Evolutionary conservation across 208 protist genomes (phyloP), one percentile per base, ranked within the genome.

Genomic region (Leishmania tropica): DNA sequence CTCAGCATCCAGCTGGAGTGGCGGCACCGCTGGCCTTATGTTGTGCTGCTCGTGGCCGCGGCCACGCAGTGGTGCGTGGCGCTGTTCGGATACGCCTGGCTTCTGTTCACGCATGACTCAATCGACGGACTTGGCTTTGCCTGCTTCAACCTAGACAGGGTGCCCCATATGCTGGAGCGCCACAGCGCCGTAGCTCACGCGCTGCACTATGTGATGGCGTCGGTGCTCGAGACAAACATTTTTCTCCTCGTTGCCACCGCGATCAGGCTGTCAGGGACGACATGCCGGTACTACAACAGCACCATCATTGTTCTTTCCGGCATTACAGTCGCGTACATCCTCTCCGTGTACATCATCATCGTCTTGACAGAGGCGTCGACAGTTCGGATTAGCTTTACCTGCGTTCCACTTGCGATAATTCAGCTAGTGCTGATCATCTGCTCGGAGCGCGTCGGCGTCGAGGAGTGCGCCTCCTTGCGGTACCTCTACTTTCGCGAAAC

Each of bases 121-220:
- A 90, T 92, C 53, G 90, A 87, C 80, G 81, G 81, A 24, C 85
- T 95, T 53, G 93, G 93, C 67, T 95, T 95, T 75, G 89, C 93
- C 8, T 89, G 90, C 83, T 96, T 94, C 88, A 88, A 89, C 47
- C 83, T 89, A 71, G 79, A 76, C 4, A 79, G 78, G 56, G 67
- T 80, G 19, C 40, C 77, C 68, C 83, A 88, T 56, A 70, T 45
- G 56, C 68, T 93, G 65, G 84, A 89, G 67, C 70, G 79, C 13
- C 73, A 92, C 81, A 90, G 79, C 68, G 88, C 75, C 5, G 75
- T 91, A 17, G 68, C 79, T 31, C 85, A 89, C 68, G 53, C 88
- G 51, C 71, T 94, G 37, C 87, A 90, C 80, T 87, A 85, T 67
- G 53, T 92, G 56, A 84, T 87, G 42, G 62, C 92, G 6, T 94